A percentile compares a stretch with the other conserved stretches of the same genome.
Conservation (phyloP, 164 flowering plant species). For the Magnolia sinica region DNA sequence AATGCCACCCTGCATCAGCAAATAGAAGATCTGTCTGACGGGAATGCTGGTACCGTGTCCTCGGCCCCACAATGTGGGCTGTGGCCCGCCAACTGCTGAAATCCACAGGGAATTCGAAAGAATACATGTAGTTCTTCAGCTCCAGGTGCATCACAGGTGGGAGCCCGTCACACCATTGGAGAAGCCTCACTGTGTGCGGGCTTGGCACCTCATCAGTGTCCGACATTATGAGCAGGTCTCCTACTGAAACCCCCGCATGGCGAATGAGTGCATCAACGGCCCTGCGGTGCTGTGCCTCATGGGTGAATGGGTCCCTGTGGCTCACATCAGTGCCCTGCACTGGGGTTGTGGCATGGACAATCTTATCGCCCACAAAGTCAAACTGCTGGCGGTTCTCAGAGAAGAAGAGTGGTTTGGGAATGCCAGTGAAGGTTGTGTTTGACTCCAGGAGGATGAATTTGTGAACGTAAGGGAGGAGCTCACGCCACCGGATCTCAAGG, state of each 20-base stretch:
- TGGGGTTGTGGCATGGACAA: constrained; percentile 15
- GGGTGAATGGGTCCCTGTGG: constrained; percentile 7
- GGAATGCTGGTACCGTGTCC: constrained; percentile 35
- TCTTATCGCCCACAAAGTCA: constrained; percentile 21
- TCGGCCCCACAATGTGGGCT: constrained; percentile 22
- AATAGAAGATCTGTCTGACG: constrained; percentile 33
- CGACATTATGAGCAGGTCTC: constrained; percentile 44
- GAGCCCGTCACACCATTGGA: constrained; percentile 44
- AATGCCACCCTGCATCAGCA: constrained; percentile 52
- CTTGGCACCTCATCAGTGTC: constrained; percentile 50
- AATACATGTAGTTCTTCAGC: constrained; percentile 38
- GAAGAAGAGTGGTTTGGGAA: constrained; percentile 34
- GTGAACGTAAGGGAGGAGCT: constrained; percentile 28
- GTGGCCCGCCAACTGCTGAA: constrained; percentile 42
- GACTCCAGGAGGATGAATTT: constrained; percentile 33
- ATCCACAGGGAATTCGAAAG: constrained; percentile 50
- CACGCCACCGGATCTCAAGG: constrained; percentile 34
- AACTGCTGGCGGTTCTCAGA: constrained; percentile 20
- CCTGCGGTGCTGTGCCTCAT: constrained; percentile 24
- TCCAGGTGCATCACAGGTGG: constrained; percentile 44
- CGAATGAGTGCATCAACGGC: constrained; percentile 30
- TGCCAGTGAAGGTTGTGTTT: constrained; percentile 37
- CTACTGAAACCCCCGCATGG: constrained; percentile 31
- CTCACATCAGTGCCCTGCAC: constrained; percentile 5
- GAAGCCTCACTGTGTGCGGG: constrained; percentile 33